Percentiles rank a stretch among this genome's conserved stretches.
Conservation (phyloP, 768 basidiomycete genomes). For the Boletus tomentosulus region DNA sequence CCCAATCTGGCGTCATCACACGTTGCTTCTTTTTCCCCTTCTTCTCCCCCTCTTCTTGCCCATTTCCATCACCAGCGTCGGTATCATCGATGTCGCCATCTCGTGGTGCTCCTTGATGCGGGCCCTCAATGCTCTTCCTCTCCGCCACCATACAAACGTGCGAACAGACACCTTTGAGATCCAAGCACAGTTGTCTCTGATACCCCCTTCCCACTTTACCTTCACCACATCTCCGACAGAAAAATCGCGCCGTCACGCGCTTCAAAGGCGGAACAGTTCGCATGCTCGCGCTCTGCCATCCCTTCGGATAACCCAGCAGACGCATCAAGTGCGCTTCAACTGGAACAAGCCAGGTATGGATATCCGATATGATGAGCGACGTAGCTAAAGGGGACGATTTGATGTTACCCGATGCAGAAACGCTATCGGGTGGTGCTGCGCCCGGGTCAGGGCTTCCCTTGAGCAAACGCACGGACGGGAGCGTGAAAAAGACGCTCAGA, state of each 20-base stretch:
- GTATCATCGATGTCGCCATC: not conserved
- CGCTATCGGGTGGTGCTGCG: not conserved
- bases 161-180: slow-evolving; percentile 54
- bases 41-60: slow-evolving; percentile 9
- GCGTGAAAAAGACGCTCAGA: slow-evolving; percentile 43
- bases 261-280: slow-evolving; percentile 51
- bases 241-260: slow-evolving; percentile 55
- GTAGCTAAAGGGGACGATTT: slow-evolving; percentile 28
- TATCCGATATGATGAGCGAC: slow-evolving; percentile 39
- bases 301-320: slow-evolving; percentile 44
- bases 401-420: slow-evolving; percentile 12
- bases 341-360: slow-evolving; percentile 45
- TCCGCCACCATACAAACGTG: slow-evolving; percentile 45
- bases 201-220: slow-evolving; percentile 33
- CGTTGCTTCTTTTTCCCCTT: slow-evolving; percentile 7
- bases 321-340: slow-evolving; percentile 43
- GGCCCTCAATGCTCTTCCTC: not conserved
- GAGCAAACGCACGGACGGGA: slow-evolving; percentile 42
- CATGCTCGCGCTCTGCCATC: slow-evolving; percentile 48
- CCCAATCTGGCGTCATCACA: slow-evolving; percentile 39
- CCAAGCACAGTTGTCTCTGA: slow-evolving; percentile 43
- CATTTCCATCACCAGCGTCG: slow-evolving; percentile 13
- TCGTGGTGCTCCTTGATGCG: not conserved
- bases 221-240: slow-evolving; percentile 47
- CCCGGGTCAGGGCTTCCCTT: slow-evolving; percentile 24